phyloP scores from a whole-genome alignment of 208 protist genomes.

The Leishmania mexicana region DNA sequence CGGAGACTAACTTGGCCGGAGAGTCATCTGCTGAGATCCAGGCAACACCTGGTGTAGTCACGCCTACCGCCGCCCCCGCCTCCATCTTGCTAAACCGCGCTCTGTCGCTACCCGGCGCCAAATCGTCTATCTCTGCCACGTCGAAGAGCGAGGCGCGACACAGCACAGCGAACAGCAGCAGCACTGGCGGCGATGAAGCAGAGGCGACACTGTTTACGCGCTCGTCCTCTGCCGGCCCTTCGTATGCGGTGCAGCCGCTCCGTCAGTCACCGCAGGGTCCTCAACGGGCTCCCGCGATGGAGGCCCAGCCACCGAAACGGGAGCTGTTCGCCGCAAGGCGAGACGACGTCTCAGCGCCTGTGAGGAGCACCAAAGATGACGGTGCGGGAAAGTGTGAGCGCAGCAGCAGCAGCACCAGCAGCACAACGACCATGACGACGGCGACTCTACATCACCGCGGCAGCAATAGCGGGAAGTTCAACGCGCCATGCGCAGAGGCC shows the following conservation, averaged over 20 bases:
- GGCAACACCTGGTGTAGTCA: neutral
- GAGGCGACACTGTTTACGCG: neutral
- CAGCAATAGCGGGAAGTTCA: constrained; percentile 7
- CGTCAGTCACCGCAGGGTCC: neutral
- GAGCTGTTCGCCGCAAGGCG: neutral
- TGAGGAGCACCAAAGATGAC: neutral
- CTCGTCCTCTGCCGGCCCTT: neutral
- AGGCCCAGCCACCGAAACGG: neutral
- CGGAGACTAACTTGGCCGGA: neutral
- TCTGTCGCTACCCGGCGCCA: neutral
- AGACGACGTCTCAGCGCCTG: neutral
- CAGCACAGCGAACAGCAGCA: neutral
- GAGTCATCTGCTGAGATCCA: neutral
- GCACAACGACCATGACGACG: neutral
- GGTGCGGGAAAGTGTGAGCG: neutral
- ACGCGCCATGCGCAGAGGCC: constrained; percentile 17
- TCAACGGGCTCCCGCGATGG: neutral
- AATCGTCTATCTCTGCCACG: neutral
- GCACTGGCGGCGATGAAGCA: neutral
- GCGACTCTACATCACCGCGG: neutral
- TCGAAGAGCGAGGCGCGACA: neutral
- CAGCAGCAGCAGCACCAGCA: neutral
- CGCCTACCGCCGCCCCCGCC: neutral
- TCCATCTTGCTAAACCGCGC: neutral
- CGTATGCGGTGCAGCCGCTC: neutral